Evolutionary conservation across 2,329 filamentous ascomycete genomes (phyloP).

Genomic region (Epichloe aotearoae): DNA sequence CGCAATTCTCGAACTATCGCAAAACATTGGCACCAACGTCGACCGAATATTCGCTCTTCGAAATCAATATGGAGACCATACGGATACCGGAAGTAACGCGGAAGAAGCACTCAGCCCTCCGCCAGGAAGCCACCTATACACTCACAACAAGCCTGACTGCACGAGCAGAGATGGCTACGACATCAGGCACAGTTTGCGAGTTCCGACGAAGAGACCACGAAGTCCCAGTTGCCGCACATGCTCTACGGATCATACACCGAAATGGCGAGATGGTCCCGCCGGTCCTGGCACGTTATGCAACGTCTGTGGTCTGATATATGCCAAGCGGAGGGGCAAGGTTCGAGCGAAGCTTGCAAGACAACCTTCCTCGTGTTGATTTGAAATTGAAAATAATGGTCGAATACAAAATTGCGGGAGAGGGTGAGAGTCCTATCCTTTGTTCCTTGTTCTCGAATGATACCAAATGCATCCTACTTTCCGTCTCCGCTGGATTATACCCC

Average conservation of each 20-base stretch:
- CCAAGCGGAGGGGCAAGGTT: conserved; percentile 11
- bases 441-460: not conserved
- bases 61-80: not conserved
- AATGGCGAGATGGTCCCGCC: conserved; percentile 63
- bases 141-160: not conserved
- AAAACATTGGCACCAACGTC: conserved; percentile 7
- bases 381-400: not conserved
- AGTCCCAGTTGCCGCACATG: conserved; percentile 29
- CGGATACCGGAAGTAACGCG: conserved; percentile 1
- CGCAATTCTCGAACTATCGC: conserved; percentile 6
- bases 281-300: conserved; percentile 61
- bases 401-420: not conserved
- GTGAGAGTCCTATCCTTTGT: not conserved
- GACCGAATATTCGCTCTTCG: conserved; percentile 6
- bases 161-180: not conserved
- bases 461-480: not conserved
- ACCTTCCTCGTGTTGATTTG: conserved; percentile 3
- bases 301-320: conserved; percentile 49
- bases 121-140: not conserved
- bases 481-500: not conserved
- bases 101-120: not conserved
- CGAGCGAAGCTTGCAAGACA: not conserved
- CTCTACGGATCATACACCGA: conserved; percentile 61
- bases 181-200: not conserved
- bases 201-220: conserved; percentile 1